Conservation (phyloP, 306 rosid genomes). For the Castanea crenata region DNA sequence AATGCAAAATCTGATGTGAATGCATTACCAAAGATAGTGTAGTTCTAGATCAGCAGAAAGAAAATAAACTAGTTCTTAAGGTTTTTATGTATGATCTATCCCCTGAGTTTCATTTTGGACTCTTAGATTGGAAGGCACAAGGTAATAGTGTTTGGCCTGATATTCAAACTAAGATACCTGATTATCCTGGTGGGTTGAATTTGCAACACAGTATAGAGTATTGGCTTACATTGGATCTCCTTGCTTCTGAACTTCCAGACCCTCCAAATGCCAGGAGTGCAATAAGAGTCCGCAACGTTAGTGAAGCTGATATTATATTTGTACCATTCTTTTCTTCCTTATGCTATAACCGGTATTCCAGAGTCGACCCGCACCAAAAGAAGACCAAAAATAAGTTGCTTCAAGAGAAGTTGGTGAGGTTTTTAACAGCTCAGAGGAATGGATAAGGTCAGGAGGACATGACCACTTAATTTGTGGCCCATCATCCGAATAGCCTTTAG, state of each 20-base stretch:
- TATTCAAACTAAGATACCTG: slow-evolving; percentile 39
- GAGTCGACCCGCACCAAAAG: slow-evolving; percentile 29
- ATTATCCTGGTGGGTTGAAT: slow-evolving; percentile 74
- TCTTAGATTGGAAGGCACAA: slow-evolving; percentile 52
- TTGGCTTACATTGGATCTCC: slow-evolving; percentile 81
- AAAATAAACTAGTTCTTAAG: slow-evolving; percentile 30
- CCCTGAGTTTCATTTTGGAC: slow-evolving; percentile 69
- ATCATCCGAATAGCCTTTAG: slow-evolving; percentile 83
- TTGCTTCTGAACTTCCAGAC: slow-evolving; percentile 55
- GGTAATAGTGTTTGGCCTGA: slow-evolving; percentile 65
- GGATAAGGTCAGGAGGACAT: slow-evolving; percentile 71
- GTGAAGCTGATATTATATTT: slow-evolving; percentile 65
- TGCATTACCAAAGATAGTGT: slow-evolving; percentile 23
- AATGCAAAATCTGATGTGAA: slow-evolving; percentile 11
- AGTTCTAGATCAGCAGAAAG: slow-evolving; percentile 15
- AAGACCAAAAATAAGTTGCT: slow-evolving; percentile 49
- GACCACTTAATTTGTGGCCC: slow-evolving; percentile 84
- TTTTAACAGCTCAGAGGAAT: slow-evolving; percentile 53
- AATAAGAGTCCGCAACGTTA: slow-evolving; percentile 57
- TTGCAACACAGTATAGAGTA: slow-evolving; percentile 80
- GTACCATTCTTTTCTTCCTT: slow-evolving; percentile 85
- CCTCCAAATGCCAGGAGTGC: slow-evolving; percentile 35
- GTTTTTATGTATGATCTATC: slow-evolving; percentile 78
- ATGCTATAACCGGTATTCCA: slow-evolving; percentile 57
- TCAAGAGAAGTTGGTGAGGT: slow-evolving; percentile 58